A percentile compares a stretch with the other conserved stretches of the same genome.
These are phyloP conservation scores for Begonia loranthoides DNA, from an alignment of 306 rosid genomes.

Conservation along the genomic window DNA sequence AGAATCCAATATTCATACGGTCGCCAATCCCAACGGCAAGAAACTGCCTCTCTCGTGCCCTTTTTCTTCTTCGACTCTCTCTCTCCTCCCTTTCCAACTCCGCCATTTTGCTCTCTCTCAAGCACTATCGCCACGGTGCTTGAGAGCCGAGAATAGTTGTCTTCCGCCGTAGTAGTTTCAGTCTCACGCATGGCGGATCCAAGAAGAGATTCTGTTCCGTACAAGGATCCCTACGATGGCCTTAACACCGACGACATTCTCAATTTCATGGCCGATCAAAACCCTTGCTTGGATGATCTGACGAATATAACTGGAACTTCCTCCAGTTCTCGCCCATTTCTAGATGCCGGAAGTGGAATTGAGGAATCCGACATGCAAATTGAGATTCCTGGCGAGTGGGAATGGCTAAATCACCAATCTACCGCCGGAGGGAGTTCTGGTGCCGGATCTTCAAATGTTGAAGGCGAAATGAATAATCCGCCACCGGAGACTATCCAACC, in stretches of 20 bases:
- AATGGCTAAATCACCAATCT: not conserved
- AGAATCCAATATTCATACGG: too few species aligned
- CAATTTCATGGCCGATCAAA: conserved; percentile 4
- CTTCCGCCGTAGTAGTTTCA: too few species aligned
- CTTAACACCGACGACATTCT: conserved; percentile 12
- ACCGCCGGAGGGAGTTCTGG: conserved; percentile 7
- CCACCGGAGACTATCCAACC: not conserved
- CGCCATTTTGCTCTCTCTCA: too few species aligned
- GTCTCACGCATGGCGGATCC: conserved; percentile 23
- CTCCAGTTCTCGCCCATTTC: not conserved
- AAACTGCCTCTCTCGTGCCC: too few species aligned
- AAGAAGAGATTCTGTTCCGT: conserved; percentile 5
- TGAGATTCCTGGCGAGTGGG: conserved; percentile 8
- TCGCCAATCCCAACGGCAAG: too few species aligned
- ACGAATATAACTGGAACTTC: conserved; percentile 1
- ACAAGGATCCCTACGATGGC: conserved; percentile 13
- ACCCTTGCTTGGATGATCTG: conserved; percentile 9
- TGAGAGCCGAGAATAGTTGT: too few species aligned
- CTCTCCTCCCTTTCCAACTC: too few species aligned
- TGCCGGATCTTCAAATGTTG: conserved; percentile 12
- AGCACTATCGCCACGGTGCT: too few species aligned
- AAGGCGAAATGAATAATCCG: not conserved
- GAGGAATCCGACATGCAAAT: not conserved
- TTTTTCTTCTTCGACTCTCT: too few species aligned
- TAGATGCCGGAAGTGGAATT: not conserved